These are phyloP conservation scores for Clonostachys sp. DNA, from an alignment of 2,329 filamentous ascomycete species.

Conservation along the genomic window DNA sequence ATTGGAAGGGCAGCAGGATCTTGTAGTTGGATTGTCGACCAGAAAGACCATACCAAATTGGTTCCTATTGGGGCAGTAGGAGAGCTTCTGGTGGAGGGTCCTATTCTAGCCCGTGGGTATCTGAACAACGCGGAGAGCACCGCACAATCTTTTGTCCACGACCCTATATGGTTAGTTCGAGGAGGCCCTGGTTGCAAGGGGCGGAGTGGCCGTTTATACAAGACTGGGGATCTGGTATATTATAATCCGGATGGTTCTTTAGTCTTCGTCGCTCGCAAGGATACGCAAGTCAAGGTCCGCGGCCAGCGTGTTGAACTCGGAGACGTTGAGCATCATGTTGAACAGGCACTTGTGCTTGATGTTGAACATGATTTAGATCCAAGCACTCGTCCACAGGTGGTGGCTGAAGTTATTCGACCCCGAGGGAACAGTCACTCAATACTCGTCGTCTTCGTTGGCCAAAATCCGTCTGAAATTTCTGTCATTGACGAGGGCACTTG, in stretches of 20 bases:
- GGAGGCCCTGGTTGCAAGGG: constrained; percentile 16
- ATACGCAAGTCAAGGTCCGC: constrained; percentile 43
- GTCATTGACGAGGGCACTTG: neutral
- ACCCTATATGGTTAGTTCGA: constrained; percentile 27
- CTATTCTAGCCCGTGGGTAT: constrained; percentile 43
- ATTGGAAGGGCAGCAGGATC: constrained; percentile 1
- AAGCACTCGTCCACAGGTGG: neutral
- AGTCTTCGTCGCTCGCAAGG: constrained; percentile 31
- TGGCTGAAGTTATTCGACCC: constrained; percentile 1
- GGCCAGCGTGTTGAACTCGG: constrained; percentile 42
- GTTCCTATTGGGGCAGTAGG: constrained; percentile 50
- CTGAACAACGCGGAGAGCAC: constrained; percentile 39
- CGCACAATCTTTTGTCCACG: constrained; percentile 34
- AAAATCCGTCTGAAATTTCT: neutral
- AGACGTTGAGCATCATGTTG: constrained; percentile 12
- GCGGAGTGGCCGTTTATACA: constrained; percentile 21
- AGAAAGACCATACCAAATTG: constrained; percentile 5
- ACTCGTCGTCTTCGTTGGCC: neutral
- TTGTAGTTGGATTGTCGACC: constrained; percentile 12
- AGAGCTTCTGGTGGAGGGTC: constrained; percentile 30
- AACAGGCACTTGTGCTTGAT: neutral
- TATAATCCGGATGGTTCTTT: constrained; percentile 20
- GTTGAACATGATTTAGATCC: neutral
- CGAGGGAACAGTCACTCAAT: neutral
- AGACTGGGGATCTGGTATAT: constrained; percentile 27